Evolutionary conservation across 306 rosid species (phyloP).

Genomic region (Ochetophila trinervis): DNA sequence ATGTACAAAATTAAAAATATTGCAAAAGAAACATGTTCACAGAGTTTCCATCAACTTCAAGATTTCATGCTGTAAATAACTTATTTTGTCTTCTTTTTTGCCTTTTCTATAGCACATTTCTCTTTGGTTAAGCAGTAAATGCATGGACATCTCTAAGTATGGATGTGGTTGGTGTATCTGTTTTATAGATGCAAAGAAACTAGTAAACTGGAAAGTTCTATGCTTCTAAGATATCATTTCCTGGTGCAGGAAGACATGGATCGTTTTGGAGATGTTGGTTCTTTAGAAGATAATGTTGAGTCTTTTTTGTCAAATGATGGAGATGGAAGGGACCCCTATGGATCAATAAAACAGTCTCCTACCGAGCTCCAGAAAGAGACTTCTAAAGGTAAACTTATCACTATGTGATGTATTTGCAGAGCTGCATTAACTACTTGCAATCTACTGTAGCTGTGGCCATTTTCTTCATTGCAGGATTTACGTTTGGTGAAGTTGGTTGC

Average conservation of each 20-base stretch:
- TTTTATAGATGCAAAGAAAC: not conserved
- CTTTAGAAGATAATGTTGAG: constrained; percentile 87
- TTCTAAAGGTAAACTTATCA: constrained; percentile 60
- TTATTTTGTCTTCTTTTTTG: not conserved
- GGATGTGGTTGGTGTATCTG: not conserved
- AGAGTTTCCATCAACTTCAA: not conserved
- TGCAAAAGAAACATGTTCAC: not conserved
- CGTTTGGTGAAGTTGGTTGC: constrained; percentile 76
- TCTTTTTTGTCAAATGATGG: constrained; percentile 85
- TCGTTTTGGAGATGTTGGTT: constrained; percentile 85
- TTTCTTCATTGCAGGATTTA: constrained; percentile 50
- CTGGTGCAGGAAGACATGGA: constrained; percentile 81
- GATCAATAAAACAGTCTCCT: constrained; percentile 56
- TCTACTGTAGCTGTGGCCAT: constrained; percentile 18
- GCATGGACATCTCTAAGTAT: not conserved
- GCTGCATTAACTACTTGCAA: not conserved
- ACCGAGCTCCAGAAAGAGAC: constrained; percentile 65
- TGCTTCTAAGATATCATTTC: constrained; percentile 13
- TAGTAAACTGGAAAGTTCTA: constrained; percentile 1
- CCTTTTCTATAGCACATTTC: too few relatives aligned
- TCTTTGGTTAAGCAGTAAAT: too few relatives aligned
- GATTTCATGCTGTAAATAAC: not conserved
- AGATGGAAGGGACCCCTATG: constrained; percentile 76
- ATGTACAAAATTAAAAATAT: not conserved
- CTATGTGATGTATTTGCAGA: not conserved